phyloP scores from a whole-genome alignment of 108 stramenopile species.

The Stephanodiscus minutulus region DNA sequence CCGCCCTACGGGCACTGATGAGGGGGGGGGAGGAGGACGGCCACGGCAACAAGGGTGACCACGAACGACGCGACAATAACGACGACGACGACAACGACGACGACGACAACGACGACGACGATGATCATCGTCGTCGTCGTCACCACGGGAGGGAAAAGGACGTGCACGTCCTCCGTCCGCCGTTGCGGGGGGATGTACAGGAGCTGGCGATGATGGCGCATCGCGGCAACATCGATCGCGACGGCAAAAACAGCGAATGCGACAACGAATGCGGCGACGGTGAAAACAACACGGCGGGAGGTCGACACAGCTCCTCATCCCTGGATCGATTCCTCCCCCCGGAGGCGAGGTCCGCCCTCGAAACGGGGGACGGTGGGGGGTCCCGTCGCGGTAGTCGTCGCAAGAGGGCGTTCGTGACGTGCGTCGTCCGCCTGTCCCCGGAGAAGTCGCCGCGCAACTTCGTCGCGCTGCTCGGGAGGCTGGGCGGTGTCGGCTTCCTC shows the following conservation, averaged over 20 bases:
- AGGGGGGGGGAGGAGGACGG: background rate
- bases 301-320: too few species aligned
- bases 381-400: background rate
- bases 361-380: background rate
- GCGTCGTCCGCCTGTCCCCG: slow-evolving; percentile 52
- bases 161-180: slow-evolving; percentile 43
- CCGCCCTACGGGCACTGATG: slow-evolving; percentile 11
- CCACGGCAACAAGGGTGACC: too few species aligned
- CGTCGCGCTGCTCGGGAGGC: slow-evolving; percentile 38
- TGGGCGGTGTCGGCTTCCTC: slow-evolving; percentile 25
- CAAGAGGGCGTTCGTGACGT: slow-evolving; percentile 37
- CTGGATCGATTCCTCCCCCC: slow-evolving; percentile 18
- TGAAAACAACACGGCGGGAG: too few species aligned
- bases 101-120: background rate
- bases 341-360: slow-evolving; percentile 9
- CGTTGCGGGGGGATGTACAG: slow-evolving; percentile 51
- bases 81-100: background rate
- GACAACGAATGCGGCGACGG: too few species aligned
- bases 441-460: slow-evolving; percentile 52
- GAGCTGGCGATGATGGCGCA: slow-evolving; percentile 28
- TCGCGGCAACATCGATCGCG: background rate
- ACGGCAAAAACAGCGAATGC: too few species aligned
- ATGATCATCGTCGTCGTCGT: too few species aligned
- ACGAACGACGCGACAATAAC: too few species aligned
- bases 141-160: background rate